phyloP scores from a whole-genome alignment of 768 basidiomycete genomes.

The Suillus plorans region DNA sequence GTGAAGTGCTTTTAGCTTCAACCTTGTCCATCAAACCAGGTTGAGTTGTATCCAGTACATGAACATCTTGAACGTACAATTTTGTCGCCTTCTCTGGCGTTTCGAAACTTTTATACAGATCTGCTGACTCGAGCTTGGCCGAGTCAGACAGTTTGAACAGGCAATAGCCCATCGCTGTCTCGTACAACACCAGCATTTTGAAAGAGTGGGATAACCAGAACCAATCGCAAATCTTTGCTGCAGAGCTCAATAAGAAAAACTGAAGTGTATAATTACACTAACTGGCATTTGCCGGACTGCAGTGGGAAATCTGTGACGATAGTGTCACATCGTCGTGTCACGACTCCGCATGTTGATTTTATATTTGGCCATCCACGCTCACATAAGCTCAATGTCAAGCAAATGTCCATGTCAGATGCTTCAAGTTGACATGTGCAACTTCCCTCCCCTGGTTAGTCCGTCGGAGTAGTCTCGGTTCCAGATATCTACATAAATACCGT shows the following conservation, averaged over 20 bases:
- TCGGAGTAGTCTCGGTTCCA: conserved; percentile 1
- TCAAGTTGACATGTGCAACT: neutral
- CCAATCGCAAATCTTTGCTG: conserved; percentile 6
- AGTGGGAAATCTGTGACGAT: neutral
- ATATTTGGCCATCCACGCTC: too few relatives aligned
- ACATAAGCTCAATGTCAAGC: too few relatives aligned
- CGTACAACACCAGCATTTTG: conserved; percentile 93
- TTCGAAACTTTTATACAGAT: conserved; percentile 91
- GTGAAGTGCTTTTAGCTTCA: conserved; percentile 94
- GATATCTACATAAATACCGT: neutral
- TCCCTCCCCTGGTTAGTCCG: neutral
- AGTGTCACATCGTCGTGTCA: neutral
- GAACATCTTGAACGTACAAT: conserved; percentile 57
- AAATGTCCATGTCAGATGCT: neutral
- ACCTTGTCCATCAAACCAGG: conserved; percentile 42
- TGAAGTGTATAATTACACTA: neutral
- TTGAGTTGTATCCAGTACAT: conserved; percentile 1
- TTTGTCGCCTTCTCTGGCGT: conserved; percentile 89
- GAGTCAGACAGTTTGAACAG: conserved; percentile 94
- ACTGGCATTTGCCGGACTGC: neutral
- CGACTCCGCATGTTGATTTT: neutral
- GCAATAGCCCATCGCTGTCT: conserved; percentile 95
- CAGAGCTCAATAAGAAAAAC: conserved; percentile 7
- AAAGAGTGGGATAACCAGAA: conserved; percentile 11
- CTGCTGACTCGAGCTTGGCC: conserved; percentile 81